Base-by-base conservation (phyloP, 352 stramenopile species). In the Globisporangium camurandrum region DNA sequence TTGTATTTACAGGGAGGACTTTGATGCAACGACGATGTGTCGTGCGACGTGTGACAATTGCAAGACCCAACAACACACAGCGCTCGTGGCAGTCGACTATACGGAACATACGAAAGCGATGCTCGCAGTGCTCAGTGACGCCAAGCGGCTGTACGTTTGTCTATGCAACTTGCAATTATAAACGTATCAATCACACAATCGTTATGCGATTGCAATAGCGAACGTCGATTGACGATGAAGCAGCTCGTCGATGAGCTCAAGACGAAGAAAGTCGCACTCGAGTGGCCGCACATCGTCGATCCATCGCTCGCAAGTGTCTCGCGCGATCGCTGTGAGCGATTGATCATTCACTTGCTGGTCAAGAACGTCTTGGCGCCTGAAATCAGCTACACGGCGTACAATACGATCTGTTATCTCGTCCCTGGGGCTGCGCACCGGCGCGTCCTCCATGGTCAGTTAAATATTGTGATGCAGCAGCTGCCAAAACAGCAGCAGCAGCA, bases 371-470 rank as follows among this genome's bases (percentile, higher is more conserved):
- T 88, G 26, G 68, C 84, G 34, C 71, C 71, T 8, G 77, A 89
- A 16, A 86, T 89, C 65, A 82, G 71, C 49, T 87, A 86, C 53
- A 87, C 77, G 2, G 68, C 77, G 11, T 89, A 87, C 58, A 83
- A 71, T 42, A 89, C 77, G 19, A 86, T 81, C 27, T 84, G 74
- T 49, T 89, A 88, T 52, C 38, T 89, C 10, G 71, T 81, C 22
- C 56, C 63, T 22, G 74, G 74, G 7, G 49, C 67, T 4, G 61
- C 57, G 37, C 65, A 71, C 46, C 64, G 64, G 9, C 66, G 64
- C 3, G 45, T 73, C 43, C 33, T 48, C 30, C 49, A 40, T 3
- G 31, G 26, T 24, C 24, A 55, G 2, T 27, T 72, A 6, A 24
- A 52, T 14, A 49, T 64, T 7, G 34, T 56, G 41, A 61, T 69